Evolutionary conservation across 768 basidiomycete genomes (phyloP), one percentile per base, ranked within the genome.

Genomic region (Tulasnella sp.): DNA sequence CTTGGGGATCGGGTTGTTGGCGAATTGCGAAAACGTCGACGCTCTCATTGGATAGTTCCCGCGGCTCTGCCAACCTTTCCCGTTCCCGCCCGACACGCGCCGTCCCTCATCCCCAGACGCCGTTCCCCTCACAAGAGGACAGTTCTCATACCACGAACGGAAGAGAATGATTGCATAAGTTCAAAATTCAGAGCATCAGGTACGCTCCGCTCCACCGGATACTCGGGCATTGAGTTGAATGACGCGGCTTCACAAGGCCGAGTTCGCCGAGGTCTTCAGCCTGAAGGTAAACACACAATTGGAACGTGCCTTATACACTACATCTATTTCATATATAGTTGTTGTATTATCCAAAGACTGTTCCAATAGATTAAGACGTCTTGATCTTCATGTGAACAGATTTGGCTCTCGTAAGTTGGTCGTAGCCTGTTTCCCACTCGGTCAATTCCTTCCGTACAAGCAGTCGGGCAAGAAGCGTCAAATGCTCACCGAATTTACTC

Each of bases 321-420:
- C 11, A 72, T 34, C n/a, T 20, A 28, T 72, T 72, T 1, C 69
- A 72, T 72, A 41, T 20, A 28, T 41, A 72, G 42, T 42, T n/a
- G 69, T 22, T 41, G 14, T 14, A 1, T 24, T 28, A 34, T 14
- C 40, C 69, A 5, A 3, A 72, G 40, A 22, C 20, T 8, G 2
- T 77, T 37, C 20, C 16, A 58, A 34, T 6, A n/a, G 5, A 2
- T 72, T 20, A 64, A n/a, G 40, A 78, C 16, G 82, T 74, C 28
- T 28, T 69, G 20, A 73, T 89, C 87, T 95, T 95, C 93, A 95
- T 94, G 84, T 95, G 91, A 28, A 96, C 91, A 0, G 90, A 91
- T 86, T 96, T 95, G 8, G 92, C 90, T 82, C 92, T 88, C 22
- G 95, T 96, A 31, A 96, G 88, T 83, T 96, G 95, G 84, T 96